Evolutionary conservation across 176 grass and related monocot species (phyloP).

Genomic region (Thinopyrum elongatum): DNA sequence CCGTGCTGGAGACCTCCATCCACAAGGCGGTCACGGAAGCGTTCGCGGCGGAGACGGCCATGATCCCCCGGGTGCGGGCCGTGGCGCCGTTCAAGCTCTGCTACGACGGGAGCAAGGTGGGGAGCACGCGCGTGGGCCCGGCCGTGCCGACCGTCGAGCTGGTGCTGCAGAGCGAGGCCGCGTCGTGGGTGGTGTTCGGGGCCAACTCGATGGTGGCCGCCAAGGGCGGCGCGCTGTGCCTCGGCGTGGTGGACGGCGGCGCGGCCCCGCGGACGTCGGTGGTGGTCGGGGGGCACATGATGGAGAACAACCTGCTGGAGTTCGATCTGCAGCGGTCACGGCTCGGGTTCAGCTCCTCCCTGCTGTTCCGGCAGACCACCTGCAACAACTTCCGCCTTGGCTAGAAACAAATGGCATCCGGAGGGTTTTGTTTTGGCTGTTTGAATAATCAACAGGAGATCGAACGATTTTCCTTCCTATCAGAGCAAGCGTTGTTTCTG

Average conservation of each 20-base stretch:
- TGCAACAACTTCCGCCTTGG: slow-evolving; percentile 66
- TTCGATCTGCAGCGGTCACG: slow-evolving; percentile 60
- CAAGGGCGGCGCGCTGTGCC: slow-evolving; percentile 43
- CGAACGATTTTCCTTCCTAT: background rate
- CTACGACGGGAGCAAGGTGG: slow-evolving; percentile 51
- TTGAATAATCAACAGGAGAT: slow-evolving; percentile 4
- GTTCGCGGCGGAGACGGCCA: slow-evolving; percentile 41
- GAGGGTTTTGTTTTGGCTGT: background rate
- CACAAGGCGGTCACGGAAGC: slow-evolving; percentile 52
- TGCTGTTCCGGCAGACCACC: slow-evolving; percentile 47
- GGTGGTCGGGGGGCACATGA: slow-evolving; percentile 63
- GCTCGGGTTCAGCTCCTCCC: slow-evolving; percentile 71
- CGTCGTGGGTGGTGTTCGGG: slow-evolving; percentile 62
- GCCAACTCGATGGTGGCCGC: slow-evolving; percentile 67
- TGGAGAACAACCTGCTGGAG: slow-evolving; percentile 81
- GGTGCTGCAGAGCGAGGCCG: slow-evolving; percentile 42
- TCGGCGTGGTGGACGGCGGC: slow-evolving; percentile 70
- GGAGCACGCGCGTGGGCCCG: slow-evolving; percentile 51
- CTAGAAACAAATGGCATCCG: slow-evolving; percentile 5
- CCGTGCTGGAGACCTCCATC: slow-evolving; percentile 62
- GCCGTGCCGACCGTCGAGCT: slow-evolving; percentile 63
- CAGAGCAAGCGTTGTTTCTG: background rate
- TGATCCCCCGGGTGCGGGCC: slow-evolving; percentile 30
- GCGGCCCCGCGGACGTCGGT: slow-evolving; percentile 45
- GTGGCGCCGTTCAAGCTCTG: slow-evolving; percentile 65